These are phyloP conservation scores for Dissophora globulifera DNA, from an alignment of 192 early-diverging fungal genomes.

Conservation along the genomic window DNA sequence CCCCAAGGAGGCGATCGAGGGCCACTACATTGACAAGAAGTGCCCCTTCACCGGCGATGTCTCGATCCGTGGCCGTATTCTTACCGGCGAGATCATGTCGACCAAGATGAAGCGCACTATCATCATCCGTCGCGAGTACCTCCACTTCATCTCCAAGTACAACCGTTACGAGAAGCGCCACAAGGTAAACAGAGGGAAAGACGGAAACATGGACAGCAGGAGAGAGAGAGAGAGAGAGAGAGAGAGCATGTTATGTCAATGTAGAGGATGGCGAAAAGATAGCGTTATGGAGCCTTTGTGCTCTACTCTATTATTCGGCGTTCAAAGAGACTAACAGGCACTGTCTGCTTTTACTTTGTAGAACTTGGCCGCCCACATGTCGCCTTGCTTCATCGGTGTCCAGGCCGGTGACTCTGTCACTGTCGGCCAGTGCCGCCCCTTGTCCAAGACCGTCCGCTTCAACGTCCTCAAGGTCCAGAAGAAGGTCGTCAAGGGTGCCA, in stretches of 20 bases:
- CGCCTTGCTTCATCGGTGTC: conserved; percentile 87
- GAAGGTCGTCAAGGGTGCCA: conserved; percentile 62
- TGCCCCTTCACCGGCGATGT: conserved; percentile 98
- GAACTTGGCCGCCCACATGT: conserved; percentile 81
- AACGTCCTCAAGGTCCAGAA: conserved; percentile 98
- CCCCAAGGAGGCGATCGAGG: conserved; percentile 96
- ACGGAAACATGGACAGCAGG: no score
- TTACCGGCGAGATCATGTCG: conserved; percentile 91
- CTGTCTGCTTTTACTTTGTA: conserved; percentile 83
- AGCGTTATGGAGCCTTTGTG: no score
- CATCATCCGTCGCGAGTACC: conserved; percentile 98
- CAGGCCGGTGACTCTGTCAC: conserved; percentile 90
- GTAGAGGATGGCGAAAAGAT: neutral
- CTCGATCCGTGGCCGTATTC: conserved; percentile 97
- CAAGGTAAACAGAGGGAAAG: conserved; percentile 61
- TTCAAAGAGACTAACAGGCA: no score
- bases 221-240: neutral
- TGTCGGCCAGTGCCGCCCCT: conserved; percentile 98
- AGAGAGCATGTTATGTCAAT: neutral
- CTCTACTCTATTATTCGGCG: no score
- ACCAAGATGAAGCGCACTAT: conserved; percentile 99
- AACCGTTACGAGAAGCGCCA: conserved; percentile 99
- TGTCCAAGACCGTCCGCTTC: conserved; percentile 99
- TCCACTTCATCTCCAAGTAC: conserved; percentile 99
- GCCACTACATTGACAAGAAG: conserved; percentile 99